A percentile compares a stretch with the other conserved stretches of the same genome.
Conservation (phyloP, 352 stramenopile genomes). For the Phytophthora pisi region DNA sequence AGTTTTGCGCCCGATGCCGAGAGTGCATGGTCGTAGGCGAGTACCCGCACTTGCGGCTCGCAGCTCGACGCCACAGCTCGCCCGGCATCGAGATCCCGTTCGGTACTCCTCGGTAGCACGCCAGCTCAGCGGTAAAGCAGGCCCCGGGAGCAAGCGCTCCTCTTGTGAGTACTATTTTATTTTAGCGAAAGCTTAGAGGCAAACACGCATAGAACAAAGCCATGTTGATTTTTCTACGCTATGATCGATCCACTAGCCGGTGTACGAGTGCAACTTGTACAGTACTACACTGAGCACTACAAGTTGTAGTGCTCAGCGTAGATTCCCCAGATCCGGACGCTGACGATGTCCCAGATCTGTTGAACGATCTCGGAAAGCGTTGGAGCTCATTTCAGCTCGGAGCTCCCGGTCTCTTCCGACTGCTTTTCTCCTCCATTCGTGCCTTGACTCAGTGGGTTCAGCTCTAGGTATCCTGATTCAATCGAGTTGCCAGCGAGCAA, state of each 20-base stretch:
- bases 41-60: constrained; percentile 40
- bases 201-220: constrained; percentile 1
- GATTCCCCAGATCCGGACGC: background rate
- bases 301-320: background rate
- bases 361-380: background rate
- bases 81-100: constrained; percentile 32
- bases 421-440: background rate
- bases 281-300: no score
- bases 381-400: constrained; percentile 1
- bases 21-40: constrained; percentile 44
- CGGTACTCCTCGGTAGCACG: constrained; percentile 15
- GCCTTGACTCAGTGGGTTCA: background rate
- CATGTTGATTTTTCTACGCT: background rate
- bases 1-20: constrained; percentile 42
- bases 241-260: no score
- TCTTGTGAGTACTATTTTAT: constrained; percentile 21
- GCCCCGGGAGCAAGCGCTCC: background rate
- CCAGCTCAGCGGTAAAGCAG: constrained; percentile 4
- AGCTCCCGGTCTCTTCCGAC: constrained; percentile 2
- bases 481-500: background rate
- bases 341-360: background rate
- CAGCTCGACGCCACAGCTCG: constrained; percentile 37
- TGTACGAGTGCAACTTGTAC: no score
- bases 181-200: constrained; percentile 11
- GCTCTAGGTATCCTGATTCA: background rate